Conservation (phyloP, 768 basidiomycete species). For the Leccinum subgranulosum region DNA sequence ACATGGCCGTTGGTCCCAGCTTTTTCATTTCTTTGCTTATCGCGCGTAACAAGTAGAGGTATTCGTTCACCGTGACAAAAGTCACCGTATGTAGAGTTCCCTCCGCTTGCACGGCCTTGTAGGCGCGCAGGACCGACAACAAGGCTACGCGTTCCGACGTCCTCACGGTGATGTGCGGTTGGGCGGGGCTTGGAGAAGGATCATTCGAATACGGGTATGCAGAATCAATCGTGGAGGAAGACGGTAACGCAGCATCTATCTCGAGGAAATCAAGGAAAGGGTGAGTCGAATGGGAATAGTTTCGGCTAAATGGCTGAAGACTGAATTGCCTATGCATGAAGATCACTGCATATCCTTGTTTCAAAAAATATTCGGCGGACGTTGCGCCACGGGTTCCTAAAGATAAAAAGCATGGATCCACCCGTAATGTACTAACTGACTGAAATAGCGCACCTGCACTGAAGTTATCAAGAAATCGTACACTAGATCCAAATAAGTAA, state of each 20-base stretch:
- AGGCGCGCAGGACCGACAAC: constrained; percentile 67
- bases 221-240: constrained; percentile 18
- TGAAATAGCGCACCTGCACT: constrained; percentile 70
- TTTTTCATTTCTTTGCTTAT: constrained; percentile 74
- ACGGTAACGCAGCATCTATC: constrained; percentile 39
- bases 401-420: constrained; percentile 5
- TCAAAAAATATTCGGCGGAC: constrained; percentile 96
- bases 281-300: constrained; percentile 97
- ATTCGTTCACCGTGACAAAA: constrained; percentile 95
- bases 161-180: constrained; percentile 62
- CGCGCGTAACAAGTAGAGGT: constrained; percentile 86
- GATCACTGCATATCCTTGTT: constrained; percentile 93
- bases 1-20: constrained; percentile 74
- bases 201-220: constrained; percentile 32
- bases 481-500: constrained; percentile 48
- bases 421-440: not conserved
- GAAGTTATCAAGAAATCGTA: constrained; percentile 98
- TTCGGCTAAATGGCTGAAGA: constrained; percentile 93
- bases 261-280: constrained; percentile 96
- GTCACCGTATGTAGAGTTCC: constrained; percentile 81
- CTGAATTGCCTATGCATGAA: constrained; percentile 99
- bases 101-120: constrained; percentile 74
- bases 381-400: constrained; percentile 94
- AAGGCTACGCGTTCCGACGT: constrained; percentile 62
- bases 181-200: constrained; percentile 14